These are phyloP conservation scores for Xylaria cubensis DNA, from an alignment of 495 filamentous ascomycete species.

Conservation along the genomic window DNA sequence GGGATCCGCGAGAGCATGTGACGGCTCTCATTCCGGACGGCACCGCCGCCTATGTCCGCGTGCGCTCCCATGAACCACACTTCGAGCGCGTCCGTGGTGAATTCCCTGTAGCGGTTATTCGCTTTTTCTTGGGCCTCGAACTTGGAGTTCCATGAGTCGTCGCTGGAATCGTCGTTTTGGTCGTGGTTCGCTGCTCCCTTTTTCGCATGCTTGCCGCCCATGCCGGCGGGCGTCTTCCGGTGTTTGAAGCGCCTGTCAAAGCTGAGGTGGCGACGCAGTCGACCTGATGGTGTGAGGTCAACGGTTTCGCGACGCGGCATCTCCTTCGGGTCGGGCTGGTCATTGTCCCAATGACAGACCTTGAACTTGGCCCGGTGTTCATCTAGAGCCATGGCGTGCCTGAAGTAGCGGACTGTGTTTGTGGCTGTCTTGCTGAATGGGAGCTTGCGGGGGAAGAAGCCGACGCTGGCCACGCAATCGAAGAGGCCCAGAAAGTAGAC, in stretches of 20 bases:
- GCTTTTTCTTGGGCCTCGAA: slow-evolving; percentile 34
- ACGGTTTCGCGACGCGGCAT: slow-evolving; percentile 5
- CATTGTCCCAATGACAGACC: slow-evolving; percentile 41
- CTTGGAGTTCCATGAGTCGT: slow-evolving; percentile 26
- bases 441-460: slow-evolving; percentile 46
- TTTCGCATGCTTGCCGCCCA: not conserved
- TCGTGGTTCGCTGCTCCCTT: not conserved
- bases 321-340: slow-evolving; percentile 25
- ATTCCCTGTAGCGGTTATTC: slow-evolving; percentile 16
- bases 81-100: slow-evolving; percentile 42
- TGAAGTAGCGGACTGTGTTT: slow-evolving; percentile 44
- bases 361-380: slow-evolving; percentile 51
- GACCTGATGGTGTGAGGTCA: slow-evolving; percentile 11
- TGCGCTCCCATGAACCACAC: slow-evolving; percentile 49
- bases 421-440: slow-evolving; percentile 47
- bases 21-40: slow-evolving; percentile 41
- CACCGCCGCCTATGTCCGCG: slow-evolving; percentile 46
- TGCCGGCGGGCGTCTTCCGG: not conserved
- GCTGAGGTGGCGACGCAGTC: not conserved
- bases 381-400: slow-evolving; percentile 50
- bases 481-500: slow-evolving; percentile 50
- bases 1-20: slow-evolving; percentile 56
- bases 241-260: not conserved
- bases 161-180: slow-evolving; percentile 11
- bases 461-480: slow-evolving; percentile 51